phyloP scores from a whole-genome alignment of 192 early-diverging fungal genomes.

The Linnemannia zychae region DNA sequence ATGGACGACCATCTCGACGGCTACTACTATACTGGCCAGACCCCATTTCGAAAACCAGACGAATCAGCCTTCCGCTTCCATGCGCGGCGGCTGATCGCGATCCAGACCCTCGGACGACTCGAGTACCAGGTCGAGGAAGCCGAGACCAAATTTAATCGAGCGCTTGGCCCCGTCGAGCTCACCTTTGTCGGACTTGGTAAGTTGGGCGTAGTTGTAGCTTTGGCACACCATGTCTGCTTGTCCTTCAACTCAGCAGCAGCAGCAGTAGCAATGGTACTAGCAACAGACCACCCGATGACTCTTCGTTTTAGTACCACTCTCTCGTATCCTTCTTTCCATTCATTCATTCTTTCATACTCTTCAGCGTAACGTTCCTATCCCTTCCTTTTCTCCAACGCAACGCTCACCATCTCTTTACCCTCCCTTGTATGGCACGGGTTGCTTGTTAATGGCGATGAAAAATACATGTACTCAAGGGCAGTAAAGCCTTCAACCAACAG shows the following conservation, averaged over 20 bases:
- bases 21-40: conserved; percentile 55
- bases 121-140: conserved; percentile 56
- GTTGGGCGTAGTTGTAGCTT: neutral
- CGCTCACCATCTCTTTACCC: neutral
- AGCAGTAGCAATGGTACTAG: no score
- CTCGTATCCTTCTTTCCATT: no score
- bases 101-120: conserved; percentile 49
- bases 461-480: neutral
- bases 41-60: conserved; percentile 53
- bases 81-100: conserved; percentile 49
- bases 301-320: no score
- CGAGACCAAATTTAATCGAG: conserved; percentile 55
- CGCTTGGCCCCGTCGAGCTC: conserved; percentile 46
- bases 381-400: neutral
- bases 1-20: conserved; percentile 41
- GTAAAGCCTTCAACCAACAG: neutral
- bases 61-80: conserved; percentile 39
- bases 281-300: no score
- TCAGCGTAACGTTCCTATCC: neutral
- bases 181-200: conserved; percentile 59
- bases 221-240: neutral
- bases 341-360: neutral
- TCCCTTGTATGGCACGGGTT: neutral
- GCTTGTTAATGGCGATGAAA: conserved; percentile 3
- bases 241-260: neutral